Percentiles rank a stretch among this genome's conserved stretches.
Evolutionary conservation across 2,329 filamentous ascomycete species (phyloP).

Genomic region (Fusarium azukiicola): DNA sequence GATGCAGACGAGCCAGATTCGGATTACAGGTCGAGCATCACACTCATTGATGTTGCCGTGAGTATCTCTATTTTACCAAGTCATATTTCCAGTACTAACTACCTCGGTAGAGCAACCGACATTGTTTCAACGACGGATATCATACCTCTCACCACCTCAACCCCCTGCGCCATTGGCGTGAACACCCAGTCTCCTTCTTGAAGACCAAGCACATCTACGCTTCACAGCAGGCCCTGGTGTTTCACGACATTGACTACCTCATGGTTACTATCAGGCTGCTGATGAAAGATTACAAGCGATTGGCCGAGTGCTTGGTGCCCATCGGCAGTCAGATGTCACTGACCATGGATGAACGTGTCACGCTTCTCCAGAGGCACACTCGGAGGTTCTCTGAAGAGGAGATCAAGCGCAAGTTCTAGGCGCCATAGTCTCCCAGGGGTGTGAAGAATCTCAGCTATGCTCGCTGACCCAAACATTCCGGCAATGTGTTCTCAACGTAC

Average conservation of each 20-base stretch:
- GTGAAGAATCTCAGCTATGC: not conserved
- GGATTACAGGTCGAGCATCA: constrained; percentile 90
- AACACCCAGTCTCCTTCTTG: constrained; percentile 88
- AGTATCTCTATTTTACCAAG: constrained; percentile 55
- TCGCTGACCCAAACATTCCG: not conserved
- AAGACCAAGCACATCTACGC: constrained; percentile 84
- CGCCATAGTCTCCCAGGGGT: constrained; percentile 4
- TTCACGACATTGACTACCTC: constrained; percentile 90
- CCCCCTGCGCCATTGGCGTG: constrained; percentile 89
- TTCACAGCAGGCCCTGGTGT: constrained; percentile 85
- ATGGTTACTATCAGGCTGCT: constrained; percentile 86
- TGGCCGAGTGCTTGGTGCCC: constrained; percentile 86
- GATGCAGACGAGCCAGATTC: constrained; percentile 88
- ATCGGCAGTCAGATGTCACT: constrained; percentile 86
- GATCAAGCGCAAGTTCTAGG: constrained; percentile 49
- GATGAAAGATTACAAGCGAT: constrained; percentile 84
- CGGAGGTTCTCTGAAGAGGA: constrained; percentile 52
- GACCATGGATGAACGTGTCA: constrained; percentile 70
- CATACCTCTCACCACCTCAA: constrained; percentile 91
- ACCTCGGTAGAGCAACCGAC: constrained; percentile 84
- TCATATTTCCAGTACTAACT: constrained; percentile 15
- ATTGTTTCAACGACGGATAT: constrained; percentile 92
- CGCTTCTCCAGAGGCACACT: constrained; percentile 50
- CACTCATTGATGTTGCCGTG: constrained; percentile 88
- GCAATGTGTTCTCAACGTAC: not conserved